These are phyloP conservation scores for Rhizopus stolonifer DNA, from an alignment of 371 early-diverging fungal species.

Conservation along the genomic window DNA sequence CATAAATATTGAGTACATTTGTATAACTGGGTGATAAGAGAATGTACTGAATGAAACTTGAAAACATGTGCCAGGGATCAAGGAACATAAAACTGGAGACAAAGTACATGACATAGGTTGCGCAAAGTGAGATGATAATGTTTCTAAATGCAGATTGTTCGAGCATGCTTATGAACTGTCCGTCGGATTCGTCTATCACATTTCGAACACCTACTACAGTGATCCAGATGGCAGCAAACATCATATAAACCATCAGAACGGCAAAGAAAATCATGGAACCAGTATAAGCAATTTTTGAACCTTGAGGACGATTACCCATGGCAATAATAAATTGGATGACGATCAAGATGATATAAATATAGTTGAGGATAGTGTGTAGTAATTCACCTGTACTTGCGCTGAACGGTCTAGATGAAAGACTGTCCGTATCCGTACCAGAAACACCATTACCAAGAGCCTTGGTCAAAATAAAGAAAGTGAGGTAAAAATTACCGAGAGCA, in stretches of 20 bases:
- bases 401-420: constrained; percentile 22
- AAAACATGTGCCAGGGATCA: constrained; percentile 94
- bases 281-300: constrained; percentile 43
- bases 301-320: constrained; percentile 79
- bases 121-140: constrained; percentile 59
- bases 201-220: constrained; percentile 42
- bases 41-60: constrained; percentile 83
- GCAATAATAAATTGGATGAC: constrained; percentile 63
- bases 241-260: constrained; percentile 61
- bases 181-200: constrained; percentile 27
- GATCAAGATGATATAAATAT: constrained; percentile 54
- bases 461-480: constrained; percentile 74
- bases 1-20: constrained; percentile 91
- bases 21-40: constrained; percentile 79
- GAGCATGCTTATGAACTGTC: constrained; percentile 32
- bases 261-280: constrained; percentile 48
- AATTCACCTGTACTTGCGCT: constrained; percentile 10
- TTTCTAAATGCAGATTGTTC: constrained; percentile 50
- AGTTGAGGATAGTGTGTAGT: constrained; percentile 35
- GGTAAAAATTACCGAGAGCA: constrained; percentile 67
- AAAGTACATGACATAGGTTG: constrained; percentile 70
- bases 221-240: constrained; percentile 59
- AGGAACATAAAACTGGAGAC: constrained; percentile 63
- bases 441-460: constrained; percentile 15
- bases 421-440: constrained; percentile 4